A percentile compares a stretch with the other conserved stretches of the same genome.
Conservation (phyloP, 2,329 filamentous ascomycete species). For the Ascosphaera apis region DNA sequence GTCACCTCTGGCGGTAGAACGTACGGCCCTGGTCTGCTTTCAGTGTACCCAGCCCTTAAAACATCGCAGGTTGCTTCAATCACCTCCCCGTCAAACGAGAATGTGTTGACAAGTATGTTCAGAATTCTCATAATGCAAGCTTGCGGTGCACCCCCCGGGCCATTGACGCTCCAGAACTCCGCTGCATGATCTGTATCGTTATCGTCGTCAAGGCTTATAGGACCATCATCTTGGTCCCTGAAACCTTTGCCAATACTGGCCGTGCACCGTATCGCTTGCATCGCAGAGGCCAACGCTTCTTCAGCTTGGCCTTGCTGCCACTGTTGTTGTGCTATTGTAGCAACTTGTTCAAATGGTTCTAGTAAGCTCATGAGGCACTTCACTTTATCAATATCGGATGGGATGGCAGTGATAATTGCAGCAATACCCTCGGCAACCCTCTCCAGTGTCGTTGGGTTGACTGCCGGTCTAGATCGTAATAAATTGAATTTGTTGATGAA, state of each 20-base stretch:
- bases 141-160: conserved; percentile 12
- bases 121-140: conserved; percentile 18
- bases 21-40: conserved; percentile 18
- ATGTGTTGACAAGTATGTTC: conserved; percentile 17
- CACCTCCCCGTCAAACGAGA: conserved; percentile 18
- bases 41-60: conserved; percentile 23
- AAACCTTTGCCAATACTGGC: conserved; percentile 20
- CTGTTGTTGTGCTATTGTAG: conserved; percentile 13
- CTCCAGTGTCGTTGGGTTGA: conserved; percentile 17
- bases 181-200: conserved; percentile 10
- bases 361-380: conserved; percentile 17
- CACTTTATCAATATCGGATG: conserved; percentile 17
- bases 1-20: conserved; percentile 20
- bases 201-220: conserved; percentile 13
- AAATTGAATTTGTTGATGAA: conserved; percentile 20
- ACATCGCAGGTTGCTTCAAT: conserved; percentile 24
- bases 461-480: conserved; percentile 16
- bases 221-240: conserved; percentile 14
- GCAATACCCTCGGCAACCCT: conserved; percentile 22
- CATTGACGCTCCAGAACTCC: conserved; percentile 16
- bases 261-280: conserved; percentile 17
- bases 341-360: conserved; percentile 15
- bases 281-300: conserved; percentile 13
- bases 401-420: conserved; percentile 20
- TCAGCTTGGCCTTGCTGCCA: conserved; percentile 12